Evolutionary conservation across 2,329 filamentous ascomycete species (phyloP), one percentile per base, ranked within the genome.

Genomic region (Didymella arachidicola): DNA sequence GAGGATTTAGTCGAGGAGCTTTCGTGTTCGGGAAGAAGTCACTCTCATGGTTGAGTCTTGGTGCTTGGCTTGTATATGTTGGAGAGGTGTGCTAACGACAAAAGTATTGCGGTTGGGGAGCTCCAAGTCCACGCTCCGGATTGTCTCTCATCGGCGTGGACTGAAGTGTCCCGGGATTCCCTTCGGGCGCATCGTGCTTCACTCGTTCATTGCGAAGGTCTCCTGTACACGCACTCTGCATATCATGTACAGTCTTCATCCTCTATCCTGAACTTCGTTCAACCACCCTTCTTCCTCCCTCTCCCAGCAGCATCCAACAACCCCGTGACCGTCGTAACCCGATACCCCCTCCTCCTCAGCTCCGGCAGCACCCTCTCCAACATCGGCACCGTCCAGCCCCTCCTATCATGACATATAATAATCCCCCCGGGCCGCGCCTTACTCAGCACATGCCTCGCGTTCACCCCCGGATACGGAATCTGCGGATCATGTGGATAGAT

Each of bases 401-500:
- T 83, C 64, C 92, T 77, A 79, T 97, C 93, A 79, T 97, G 93
- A 72, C 92, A 93, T 50, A 97, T 89, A 61, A 97, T 88, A 57
- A 97, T 89, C 27, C 86, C 88, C 0, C 93, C 93, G 0, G 90
- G 88, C 45, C 85, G 81, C 34, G 89, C 81, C 89, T 93, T 92
- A 78, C 90, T 92, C 66, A 96, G 76, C 4, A 96, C 86, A 79
- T 96, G 92, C 64, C 81, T 82, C 7, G 91, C 89, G 77, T 97
- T 97, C 51, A 93, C 66, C 63, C 81, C 79, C 65, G 86, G 83
- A 69, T 85, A 88, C 10, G 81, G 81, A 57, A 97, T 89, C 81
- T 96, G 92, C n/a, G 93, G 88, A 78, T 97, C 93, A 79, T 96
- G 92, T 5, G 93, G 93, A 77, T 96, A 97, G 39, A 97, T 88